These are phyloP conservation scores for Lactarius indigo DNA, from an alignment of 768 basidiomycete genomes.

Conservation along the genomic window DNA sequence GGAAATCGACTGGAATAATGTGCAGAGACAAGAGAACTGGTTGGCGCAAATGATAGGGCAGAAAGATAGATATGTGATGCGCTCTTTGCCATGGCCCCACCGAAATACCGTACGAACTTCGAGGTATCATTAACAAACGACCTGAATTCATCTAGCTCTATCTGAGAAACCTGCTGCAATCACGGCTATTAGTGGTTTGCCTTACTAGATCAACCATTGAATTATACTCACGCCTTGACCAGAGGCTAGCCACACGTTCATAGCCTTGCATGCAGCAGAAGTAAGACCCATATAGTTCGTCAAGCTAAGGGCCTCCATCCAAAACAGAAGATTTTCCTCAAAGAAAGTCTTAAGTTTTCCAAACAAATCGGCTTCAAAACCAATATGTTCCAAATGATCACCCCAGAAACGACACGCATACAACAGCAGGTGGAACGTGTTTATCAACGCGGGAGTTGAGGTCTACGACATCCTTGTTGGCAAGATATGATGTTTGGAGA, in stretches of 20 bases:
- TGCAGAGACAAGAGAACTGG: no score
- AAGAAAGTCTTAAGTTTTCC: not conserved
- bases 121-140: no score
- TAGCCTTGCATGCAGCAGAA: not conserved
- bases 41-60: no score
- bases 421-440: not conserved
- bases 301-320: not conserved
- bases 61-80: no score
- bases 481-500: not conserved
- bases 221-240: not conserved
- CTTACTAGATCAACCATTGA: not conserved
- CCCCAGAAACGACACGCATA: slow-evolving; percentile 10
- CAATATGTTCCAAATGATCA: not conserved
- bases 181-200: no score
- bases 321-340: not conserved
- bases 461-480: not conserved
- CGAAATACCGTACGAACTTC: no score
- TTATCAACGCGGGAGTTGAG: not conserved
- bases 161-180: no score
- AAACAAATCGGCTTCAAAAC: not conserved
- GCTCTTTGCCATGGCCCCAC: no score
- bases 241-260: not conserved
- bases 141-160: no score
- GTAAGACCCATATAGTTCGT: not conserved
- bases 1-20: no score